Evolutionary conservation across 768 basidiomycete genomes (phyloP), one percentile per base, ranked within the genome.

Genomic region (Rhodotorula babjevae): DNA sequence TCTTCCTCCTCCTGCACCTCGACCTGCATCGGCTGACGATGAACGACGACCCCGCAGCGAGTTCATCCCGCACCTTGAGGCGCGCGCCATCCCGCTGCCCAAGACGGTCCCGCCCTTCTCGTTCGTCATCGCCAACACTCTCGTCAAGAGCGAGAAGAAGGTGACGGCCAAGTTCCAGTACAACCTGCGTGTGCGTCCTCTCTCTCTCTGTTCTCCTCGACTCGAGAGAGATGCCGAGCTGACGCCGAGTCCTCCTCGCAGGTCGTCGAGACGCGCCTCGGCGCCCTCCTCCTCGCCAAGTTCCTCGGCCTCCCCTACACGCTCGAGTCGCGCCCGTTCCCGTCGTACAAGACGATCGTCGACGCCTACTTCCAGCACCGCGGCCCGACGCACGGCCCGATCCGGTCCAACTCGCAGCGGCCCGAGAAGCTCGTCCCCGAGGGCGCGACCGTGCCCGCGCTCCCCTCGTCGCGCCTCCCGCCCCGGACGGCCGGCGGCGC

Each of bases 201-300:
- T n/a, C n/a, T n/a, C 40, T 19, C 29, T 8, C 57, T 53, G 15
- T 18, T 33, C 16, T 25, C 56, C 16, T 25, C 56, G 36, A n/a
- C 49, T n/a, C 23, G 50, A 15, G 27, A 9, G n/a, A n/a, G n/a
- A 31, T 27, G 31, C 29, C 25, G 49, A 19, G 33, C 12, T 33
- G 21, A 4, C n/a, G 11, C 9, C 4, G 36, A 36, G 4, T 36
- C 36, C 5, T 4, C 9, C 12, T 15, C 36, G 23, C 61, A 91
- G 47, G 92, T 93, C 47, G 90, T 94, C n/a, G 93, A 96, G 81
- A 90, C 89, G 0, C 87, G 92, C 29, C 88, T 87, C 49, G 89
- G 87, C 2, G 91, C 93, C 0, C 85, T 89, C 36, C 83, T 92
- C 11, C 84, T 96, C 21, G 87, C 88, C 0, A 84, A 85, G 44